Base-by-base conservation (phyloP, 164 flowering plant genomes). In the Vitis rupestris region DNA sequence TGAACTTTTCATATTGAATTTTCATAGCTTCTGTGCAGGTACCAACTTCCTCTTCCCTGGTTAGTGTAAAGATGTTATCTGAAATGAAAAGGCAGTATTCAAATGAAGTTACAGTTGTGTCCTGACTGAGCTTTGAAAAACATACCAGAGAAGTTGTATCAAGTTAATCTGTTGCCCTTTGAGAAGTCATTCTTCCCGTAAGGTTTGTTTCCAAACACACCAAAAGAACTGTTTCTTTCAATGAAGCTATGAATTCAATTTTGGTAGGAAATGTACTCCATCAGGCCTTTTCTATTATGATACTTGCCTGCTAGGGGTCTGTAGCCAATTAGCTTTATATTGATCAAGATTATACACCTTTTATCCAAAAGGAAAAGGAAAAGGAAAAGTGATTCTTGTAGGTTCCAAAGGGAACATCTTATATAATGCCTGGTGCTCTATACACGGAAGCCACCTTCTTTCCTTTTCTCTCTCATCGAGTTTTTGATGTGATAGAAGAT, bases 401-500 rank as follows among this genome's bases (percentile, higher is more conserved):
- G 53, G 70, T 65, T 65, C 17, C 1, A 65, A 10, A 50, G 53
- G 72, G 59, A 68, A 57, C 63, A 67, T 44, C 13, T 56, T 12
- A 17, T 73, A 29, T 50, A 53, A 67, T 61, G 53, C 55, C 47
- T 37, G 55, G 56, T 66, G 66, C 65, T 67, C 54, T 54, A 66
- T 70, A 56, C 69, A 66, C 68, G 70, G 73, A 61, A 60, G 56
- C 59, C 63, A 69, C 67, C 67, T 58, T 37, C 44, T 37, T 75
- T 58, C 50, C 49, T 65, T 17, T 76, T 59, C 14, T 63, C 19
- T 64, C 63, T 37, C 60, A 2, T 59, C 59, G 52, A 44, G 63
- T 64, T 70, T 44, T 50, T 51, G 74, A 61, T 73, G 47, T 64
- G 75, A 59, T 68, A n/a, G 64, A 13, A 50, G 62, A 63, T 57